Evolutionary conservation across 2,329 filamentous ascomycete genomes (phyloP), one percentile per base, ranked within the genome.

Genomic region (Gaeumannomyces sp.): DNA sequence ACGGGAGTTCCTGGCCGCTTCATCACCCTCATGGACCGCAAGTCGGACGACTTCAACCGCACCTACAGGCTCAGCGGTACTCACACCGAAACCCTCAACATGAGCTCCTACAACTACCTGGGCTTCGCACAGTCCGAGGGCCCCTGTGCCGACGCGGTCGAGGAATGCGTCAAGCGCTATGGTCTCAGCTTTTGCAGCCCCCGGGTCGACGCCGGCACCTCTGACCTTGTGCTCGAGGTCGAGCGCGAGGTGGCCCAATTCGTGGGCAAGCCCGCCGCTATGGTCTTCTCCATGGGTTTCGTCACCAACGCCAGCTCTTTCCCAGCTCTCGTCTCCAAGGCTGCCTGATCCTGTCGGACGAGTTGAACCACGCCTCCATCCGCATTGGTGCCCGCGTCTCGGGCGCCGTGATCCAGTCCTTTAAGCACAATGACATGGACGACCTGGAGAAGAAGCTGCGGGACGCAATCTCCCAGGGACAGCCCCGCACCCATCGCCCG

Each of bases 31-130:
- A 85, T 98, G 70, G 94, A 98, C 76, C 92, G 95, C 73, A 89
- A 87, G 71, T 96, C 93, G 3, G 85, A 94, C 73, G 92, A 99
- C 74, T 93, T 92, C 81, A 99, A 99, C 79, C 85, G 89, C 72
- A 89, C 90, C 66, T 99, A 97, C 81, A 86, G 91, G 74, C 88
- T 93, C 76, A 93, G 91, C 1, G 95, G 95, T 65, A 96, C 92
- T 61, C 89, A 87, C 66, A 98, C 94, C 1, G 92, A 99, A 77
- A 98, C 95, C 0, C 81, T 99, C 72, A 99, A 99, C 79, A 90
- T 99, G 89, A 97, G 94, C 80, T 99, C 95, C 1, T 99, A 99
- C 84, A 99, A 99, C 78, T 99, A 99, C 75, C 90, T 99, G 29
- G 95, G 95, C 59, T 99, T 99, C 72, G 95, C 95, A 63, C 95